phyloP scores from a whole-genome alignment of 306 rosid genomes.

The Cyamopsis tetragonoloba region DNA sequence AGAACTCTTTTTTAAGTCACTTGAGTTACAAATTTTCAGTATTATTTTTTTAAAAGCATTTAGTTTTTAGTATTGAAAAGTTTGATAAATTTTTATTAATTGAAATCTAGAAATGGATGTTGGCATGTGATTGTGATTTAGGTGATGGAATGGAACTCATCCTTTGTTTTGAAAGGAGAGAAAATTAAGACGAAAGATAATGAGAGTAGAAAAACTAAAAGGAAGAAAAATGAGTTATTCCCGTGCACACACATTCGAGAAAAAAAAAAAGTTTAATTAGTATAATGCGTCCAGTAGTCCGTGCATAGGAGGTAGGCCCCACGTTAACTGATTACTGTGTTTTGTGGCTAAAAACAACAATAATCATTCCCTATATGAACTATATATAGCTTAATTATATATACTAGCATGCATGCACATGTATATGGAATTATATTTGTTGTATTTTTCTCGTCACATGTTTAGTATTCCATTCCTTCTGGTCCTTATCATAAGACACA shows the following conservation, averaged over 20 bases:
- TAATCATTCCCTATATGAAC: slow-evolving; percentile 35
- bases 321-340: background rate
- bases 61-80: background rate
- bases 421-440: background rate
- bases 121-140: slow-evolving; percentile 18
- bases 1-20: too few relatives aligned
- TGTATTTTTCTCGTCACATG: background rate
- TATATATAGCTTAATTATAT: background rate
- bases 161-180: too few relatives aligned
- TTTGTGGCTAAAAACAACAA: slow-evolving; percentile 24
- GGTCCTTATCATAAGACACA: too few relatives aligned
- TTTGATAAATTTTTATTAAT: background rate
- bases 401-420: slow-evolving; percentile 39
- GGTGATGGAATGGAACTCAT: slow-evolving; percentile 21
- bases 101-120: background rate
- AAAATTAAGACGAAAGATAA: too few relatives aligned
- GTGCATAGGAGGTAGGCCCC: slow-evolving; percentile 22
- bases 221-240: too few relatives aligned
- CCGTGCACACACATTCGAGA: too few relatives aligned
- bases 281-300: slow-evolving; percentile 17
- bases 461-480: too few relatives aligned
- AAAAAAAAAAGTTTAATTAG: too few relatives aligned
- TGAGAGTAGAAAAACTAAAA: too few relatives aligned
- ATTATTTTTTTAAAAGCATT: too few relatives aligned
- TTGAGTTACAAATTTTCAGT: too few relatives aligned